Conservation (phyloP, 148 eudicot species). For the Amaranthus cruentus region DNA sequence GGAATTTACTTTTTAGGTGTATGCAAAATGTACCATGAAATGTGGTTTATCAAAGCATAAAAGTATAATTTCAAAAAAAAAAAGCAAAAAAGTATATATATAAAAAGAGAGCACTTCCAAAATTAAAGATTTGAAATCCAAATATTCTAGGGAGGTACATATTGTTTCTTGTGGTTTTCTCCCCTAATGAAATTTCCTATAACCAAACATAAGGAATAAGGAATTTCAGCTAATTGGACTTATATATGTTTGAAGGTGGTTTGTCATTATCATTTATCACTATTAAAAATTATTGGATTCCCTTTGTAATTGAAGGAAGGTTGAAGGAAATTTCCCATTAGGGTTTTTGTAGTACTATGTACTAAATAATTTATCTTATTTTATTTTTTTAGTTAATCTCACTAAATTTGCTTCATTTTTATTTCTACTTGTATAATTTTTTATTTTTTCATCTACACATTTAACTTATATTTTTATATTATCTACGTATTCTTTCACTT, state of each 20-base stretch:
- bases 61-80: background rate
- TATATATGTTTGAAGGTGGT: background rate
- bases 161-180: background rate
- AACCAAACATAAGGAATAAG: background rate
- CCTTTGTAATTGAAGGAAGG: background rate
- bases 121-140: no score
- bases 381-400: no score
- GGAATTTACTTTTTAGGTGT: conserved; percentile 7
- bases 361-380: no score
- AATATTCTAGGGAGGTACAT: background rate
- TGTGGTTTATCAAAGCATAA: background rate
- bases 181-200: background rate
- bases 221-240: background rate
- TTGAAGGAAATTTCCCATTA: background rate
- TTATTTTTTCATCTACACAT: no score
- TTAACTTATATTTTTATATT: no score
- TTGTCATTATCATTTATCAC: background rate
- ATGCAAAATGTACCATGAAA: background rate
- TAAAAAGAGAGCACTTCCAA: no score
- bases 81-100: no score
- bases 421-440: no score
- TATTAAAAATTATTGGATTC: background rate
- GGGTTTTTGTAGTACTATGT: background rate
- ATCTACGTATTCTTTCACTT: no score
- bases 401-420: no score